Conservation (phyloP, 768 basidiomycete genomes). For the Kwoniella heveanensis region DNA sequence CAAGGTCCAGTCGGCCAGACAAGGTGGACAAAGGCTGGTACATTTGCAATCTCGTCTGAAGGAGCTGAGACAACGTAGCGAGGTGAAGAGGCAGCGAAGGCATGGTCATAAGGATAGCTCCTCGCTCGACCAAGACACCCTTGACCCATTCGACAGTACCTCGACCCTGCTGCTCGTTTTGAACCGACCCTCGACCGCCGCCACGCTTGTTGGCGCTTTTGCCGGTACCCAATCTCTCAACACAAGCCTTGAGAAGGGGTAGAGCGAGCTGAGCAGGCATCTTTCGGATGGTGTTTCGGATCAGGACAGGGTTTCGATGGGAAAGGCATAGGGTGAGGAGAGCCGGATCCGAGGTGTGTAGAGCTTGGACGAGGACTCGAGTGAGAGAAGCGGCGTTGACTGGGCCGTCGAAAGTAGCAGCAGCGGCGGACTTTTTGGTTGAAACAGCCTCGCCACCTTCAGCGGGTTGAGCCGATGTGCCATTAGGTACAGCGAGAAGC, state of each 20-base stretch:
- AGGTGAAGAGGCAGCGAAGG: slow-evolving; percentile 87
- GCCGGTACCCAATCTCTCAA: slow-evolving; percentile 81
- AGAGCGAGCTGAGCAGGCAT: slow-evolving; percentile 85
- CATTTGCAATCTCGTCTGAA: slow-evolving; percentile 75
- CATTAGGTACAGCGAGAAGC: slow-evolving; percentile 70
- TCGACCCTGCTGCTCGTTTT: slow-evolving; percentile 52
- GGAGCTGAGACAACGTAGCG: slow-evolving; percentile 73
- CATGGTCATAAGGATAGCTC: slow-evolving; percentile 94
- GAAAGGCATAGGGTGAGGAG: slow-evolving; percentile 69
- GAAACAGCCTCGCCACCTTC: slow-evolving; percentile 54
- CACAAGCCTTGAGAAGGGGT: slow-evolving; percentile 80
- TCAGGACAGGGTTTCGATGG: slow-evolving; percentile 77
- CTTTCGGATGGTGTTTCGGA: slow-evolving; percentile 81
- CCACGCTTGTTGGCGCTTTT: slow-evolving; percentile 73
- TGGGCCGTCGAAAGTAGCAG: slow-evolving; percentile 35
- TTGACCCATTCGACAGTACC: slow-evolving; percentile 59
- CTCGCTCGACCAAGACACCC: slow-evolving; percentile 79
- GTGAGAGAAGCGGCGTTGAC: slow-evolving; percentile 81
- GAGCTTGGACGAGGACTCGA: slow-evolving; percentile 89
- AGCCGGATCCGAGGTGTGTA: slow-evolving; percentile 89
- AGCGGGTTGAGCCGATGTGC: slow-evolving; percentile 27
- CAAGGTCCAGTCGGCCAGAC: slow-evolving; percentile 87
- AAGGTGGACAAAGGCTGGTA: slow-evolving; percentile 83
- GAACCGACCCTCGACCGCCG: slow-evolving; percentile 70
- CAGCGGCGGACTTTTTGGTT: slow-evolving; percentile 44